Evolutionary conservation across 495 filamentous ascomycete species (phyloP).

Genomic region (Corynascus novoguineensis): DNA sequence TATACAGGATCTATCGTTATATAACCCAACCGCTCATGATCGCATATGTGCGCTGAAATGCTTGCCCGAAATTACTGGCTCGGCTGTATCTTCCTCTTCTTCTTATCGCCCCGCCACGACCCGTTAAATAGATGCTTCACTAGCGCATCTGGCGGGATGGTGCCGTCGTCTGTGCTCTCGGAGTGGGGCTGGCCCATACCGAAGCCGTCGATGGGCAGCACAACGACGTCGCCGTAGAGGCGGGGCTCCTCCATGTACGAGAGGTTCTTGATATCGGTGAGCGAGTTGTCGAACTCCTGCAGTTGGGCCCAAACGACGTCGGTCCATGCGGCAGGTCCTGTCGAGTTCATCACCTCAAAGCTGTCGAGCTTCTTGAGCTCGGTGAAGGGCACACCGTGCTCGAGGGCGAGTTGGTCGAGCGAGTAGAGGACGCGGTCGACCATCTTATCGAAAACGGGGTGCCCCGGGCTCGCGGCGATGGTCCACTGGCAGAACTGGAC

Average conservation of each 20-base stretch:
- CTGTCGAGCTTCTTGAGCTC: constrained; percentile 26
- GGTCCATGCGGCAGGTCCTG: constrained; percentile 27
- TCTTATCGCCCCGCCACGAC: not conserved
- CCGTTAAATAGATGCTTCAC: constrained; percentile 24
- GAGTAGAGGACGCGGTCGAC: constrained; percentile 30
- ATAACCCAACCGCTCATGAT: not conserved
- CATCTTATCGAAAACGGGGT: constrained; percentile 33
- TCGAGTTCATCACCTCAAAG: constrained; percentile 29
- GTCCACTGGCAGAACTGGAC: constrained; percentile 41
- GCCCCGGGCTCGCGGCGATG: constrained; percentile 37
- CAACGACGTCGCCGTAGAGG: constrained; percentile 25
- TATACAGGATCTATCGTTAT: not conserved
- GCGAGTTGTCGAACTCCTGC: constrained; percentile 11
- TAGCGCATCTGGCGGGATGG: constrained; percentile 18
- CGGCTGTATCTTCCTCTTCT: too few relatives aligned
- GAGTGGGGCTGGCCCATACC: constrained; percentile 28
- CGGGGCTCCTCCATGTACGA: constrained; percentile 24
- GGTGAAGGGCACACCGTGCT: constrained; percentile 25
- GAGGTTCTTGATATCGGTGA: constrained; percentile 18
- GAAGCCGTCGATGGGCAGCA: constrained; percentile 29
- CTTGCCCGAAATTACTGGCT: too few relatives aligned
- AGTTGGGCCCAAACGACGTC: constrained; percentile 26
- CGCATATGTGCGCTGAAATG: not conserved
- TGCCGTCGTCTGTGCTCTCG: constrained; percentile 19
- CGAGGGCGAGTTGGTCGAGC: constrained; percentile 27